Evolutionary conservation across 225 moss, liverwort and hornwort species (phyloP).

Genomic region (Pseudisothecium myosuroides): DNA sequence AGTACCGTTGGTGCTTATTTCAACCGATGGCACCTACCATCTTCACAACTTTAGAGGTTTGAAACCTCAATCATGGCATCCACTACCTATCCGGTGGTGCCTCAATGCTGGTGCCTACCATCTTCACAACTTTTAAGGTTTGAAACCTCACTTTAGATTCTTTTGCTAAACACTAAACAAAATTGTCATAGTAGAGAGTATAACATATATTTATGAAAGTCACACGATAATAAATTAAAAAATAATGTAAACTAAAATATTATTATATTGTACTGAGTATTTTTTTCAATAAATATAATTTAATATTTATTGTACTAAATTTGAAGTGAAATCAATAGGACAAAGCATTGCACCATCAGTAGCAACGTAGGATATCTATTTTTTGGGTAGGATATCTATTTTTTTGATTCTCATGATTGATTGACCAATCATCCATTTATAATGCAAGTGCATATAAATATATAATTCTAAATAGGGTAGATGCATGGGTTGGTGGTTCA

Average conservation of each 20-base stretch:
- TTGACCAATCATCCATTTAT: not conserved
- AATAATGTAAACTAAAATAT: not conserved
- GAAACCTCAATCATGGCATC: no score
- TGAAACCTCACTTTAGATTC: not conserved
- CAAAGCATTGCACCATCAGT: not conserved
- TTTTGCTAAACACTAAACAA: not conserved
- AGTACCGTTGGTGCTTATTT: no score
- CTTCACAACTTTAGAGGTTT: not conserved
- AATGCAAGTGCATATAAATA: not conserved
- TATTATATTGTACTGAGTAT: not conserved
- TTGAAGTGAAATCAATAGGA: not conserved
- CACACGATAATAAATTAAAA: not conserved
- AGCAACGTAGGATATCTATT: accelerated
- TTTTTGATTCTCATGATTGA: not conserved
- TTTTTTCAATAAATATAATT: not conserved
- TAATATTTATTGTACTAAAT: not conserved
- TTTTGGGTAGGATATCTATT: no score
- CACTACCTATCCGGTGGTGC: not conserved
- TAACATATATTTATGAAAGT: accelerated
- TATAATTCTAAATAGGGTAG: not conserved
- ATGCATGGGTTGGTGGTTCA: no score
- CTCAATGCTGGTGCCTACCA: not conserved
- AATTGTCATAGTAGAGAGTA: accelerated
- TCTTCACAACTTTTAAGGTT: not conserved
- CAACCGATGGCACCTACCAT: accelerated